phyloP scores from a whole-genome alignment of 305 asterid species.

The Fraxinus albicans region DNA sequence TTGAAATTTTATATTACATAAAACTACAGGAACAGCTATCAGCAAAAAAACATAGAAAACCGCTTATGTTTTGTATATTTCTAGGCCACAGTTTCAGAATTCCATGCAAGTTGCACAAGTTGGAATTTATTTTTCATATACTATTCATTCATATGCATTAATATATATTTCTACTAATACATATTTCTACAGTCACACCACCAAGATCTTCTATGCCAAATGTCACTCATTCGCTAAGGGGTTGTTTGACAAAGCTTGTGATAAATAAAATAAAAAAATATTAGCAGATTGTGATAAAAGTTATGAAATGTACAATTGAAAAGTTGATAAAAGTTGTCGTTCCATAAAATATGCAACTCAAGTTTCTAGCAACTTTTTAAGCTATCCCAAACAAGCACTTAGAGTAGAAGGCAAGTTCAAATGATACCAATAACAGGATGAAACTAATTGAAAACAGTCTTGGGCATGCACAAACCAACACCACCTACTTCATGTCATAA shows the following conservation, averaged over 20 bases:
- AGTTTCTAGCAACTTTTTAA: background rate
- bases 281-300: background rate
- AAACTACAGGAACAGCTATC: conserved; percentile 3
- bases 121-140: conserved; percentile 11
- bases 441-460: background rate
- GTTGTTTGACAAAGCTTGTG: background rate
- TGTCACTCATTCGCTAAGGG: conserved; percentile 6
- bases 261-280: too few relatives aligned
- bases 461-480: background rate
- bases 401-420: background rate
- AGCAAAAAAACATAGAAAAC: conserved; percentile 23
- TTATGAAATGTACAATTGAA: background rate
- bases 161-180: background rate
- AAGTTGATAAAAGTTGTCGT: background rate
- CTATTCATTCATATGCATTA: conserved; percentile 13
- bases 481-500: background rate
- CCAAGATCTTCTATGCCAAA: conserved; percentile 13
- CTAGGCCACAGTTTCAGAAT: conserved; percentile 27
- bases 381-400: background rate
- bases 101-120: conserved; percentile 39
- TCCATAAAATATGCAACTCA: background rate
- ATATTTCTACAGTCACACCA: background rate
- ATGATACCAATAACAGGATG: background rate
- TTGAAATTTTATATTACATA: conserved; percentile 7
- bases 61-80: conserved; percentile 14